A percentile compares a stretch with the other conserved stretches of the same genome.
Conservation (phyloP, 306 rosid species). For the Fagus sylvatica region DNA sequence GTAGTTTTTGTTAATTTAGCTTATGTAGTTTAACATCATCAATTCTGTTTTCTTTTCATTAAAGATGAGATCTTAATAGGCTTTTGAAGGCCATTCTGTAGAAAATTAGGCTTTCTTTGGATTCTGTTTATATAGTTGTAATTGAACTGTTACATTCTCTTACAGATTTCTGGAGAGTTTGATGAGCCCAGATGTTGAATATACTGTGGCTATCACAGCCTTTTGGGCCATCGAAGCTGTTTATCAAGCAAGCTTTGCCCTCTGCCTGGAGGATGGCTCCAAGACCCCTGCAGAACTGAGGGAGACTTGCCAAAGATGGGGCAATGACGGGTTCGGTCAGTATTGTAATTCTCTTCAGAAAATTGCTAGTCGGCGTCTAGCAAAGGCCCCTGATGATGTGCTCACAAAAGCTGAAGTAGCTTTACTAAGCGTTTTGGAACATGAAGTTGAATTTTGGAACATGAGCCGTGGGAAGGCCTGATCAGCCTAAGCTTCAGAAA, state of each 20-base stretch:
- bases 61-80: background rate
- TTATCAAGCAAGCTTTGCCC: conserved; percentile 83
- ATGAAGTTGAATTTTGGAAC: conserved; percentile 82
- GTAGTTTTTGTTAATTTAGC: background rate
- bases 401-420: conserved; percentile 50
- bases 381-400: conserved; percentile 44
- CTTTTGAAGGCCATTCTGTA: background rate
- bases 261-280: conserved; percentile 65
- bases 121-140: background rate
- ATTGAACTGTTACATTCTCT: conserved; percentile 4
- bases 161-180: conserved; percentile 72
- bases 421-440: conserved; percentile 55
- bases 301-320: conserved; percentile 84
- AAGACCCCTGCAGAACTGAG: conserved; percentile 56
- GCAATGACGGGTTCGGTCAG: conserved; percentile 61
- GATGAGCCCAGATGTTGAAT: conserved; percentile 58
- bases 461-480: conserved; percentile 50
- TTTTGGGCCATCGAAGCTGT: conserved; percentile 83
- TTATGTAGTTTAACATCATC: background rate
- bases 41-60: background rate
- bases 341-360: conserved; percentile 58
- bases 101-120: background rate
- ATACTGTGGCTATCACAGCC: conserved; percentile 60
- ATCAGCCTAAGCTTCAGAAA: conserved; percentile 11
- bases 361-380: conserved; percentile 50